These are phyloP conservation scores for Fraxinus americana DNA, from an alignment of 257 asterid species.

Conservation along the genomic window DNA sequence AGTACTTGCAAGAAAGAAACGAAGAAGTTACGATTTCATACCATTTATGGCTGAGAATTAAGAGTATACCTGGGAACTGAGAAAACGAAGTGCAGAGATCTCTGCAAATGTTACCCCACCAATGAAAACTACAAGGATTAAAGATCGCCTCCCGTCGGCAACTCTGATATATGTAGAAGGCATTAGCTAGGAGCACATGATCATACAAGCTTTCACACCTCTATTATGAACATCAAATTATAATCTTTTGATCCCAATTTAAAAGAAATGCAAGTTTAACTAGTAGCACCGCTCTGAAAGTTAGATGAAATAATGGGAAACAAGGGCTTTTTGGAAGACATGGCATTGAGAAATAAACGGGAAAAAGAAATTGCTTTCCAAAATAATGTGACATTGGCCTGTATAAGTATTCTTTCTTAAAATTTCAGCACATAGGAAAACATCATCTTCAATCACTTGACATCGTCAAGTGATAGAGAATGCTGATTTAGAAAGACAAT, in stretches of 20 bases:
- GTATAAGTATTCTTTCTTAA: background rate
- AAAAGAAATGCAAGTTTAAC: too few relatives aligned
- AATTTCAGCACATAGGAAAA: background rate
- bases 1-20: background rate
- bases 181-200: constrained; percentile 11
- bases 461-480: background rate
- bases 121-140: constrained; percentile 89
- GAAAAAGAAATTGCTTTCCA: background rate
- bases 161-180: constrained; percentile 46
- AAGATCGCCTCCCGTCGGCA: constrained; percentile 81
- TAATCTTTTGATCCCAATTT: background rate
- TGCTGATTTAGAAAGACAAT: too few relatives aligned
- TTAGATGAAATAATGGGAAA: background rate
- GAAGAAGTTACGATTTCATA: background rate
- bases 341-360: background rate
- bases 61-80: constrained; percentile 72
- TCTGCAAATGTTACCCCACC: constrained; percentile 83
- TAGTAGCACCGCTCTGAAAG: background rate
- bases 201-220: background rate
- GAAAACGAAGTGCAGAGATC: constrained; percentile 95
- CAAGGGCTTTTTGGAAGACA: background rate
- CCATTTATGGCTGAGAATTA: background rate
- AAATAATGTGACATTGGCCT: background rate
- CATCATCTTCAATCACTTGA: background rate
- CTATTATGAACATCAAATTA: background rate